Evolutionary conservation across 257 asterid species (phyloP), one percentile per base, ranked within the genome.

Genomic region (Striga asiatica): DNA sequence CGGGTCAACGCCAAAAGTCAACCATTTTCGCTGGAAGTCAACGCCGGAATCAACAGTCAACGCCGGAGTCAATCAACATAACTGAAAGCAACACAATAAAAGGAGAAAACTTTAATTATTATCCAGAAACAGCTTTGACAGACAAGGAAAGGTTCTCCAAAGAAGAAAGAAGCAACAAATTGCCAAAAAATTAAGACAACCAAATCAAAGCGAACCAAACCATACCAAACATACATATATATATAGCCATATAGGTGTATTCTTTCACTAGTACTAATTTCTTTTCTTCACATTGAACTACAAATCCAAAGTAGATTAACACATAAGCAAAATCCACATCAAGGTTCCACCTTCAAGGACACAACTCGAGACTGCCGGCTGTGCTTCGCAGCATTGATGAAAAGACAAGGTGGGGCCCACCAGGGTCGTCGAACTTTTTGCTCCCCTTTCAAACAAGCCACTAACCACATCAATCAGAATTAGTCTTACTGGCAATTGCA

Each of bases 381-480:
- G 54, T 86, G 89, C 65, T 84, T 87, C 6, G 88, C 96, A 27
- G 81, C 84, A 70, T 80, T 80, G 27, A 72, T 72, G 60, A 71
- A 89, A 22, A 91, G 81, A 65, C 93, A 92, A 24, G 94, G 62
- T 1, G 95, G 97, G 7, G 95, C 95, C 98, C 98, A 88, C 98
- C 98, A 92, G 5, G 95, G 98, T 66, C 81, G 70, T 13, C 84
- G 89, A 12, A 88, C 80, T 70, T 77, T 92, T 70, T 92, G 97
- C 73, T 92, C 98, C 68, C 98, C 98, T 75, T 88, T 92, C 81
- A 92, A 81, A 82, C 98, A 91, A 38, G 98, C 98, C 75, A 91
- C 98, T 91, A 23, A 32, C 51, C n/a, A 31, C 54, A 66, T 24
- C 34, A 38, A 12, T 52, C 22, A 43, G 13, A 45, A 45, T 56